A percentile compares a stretch with the other conserved stretches of the same genome.
phyloP scores from a whole-genome alignment of 192 early-diverging fungal species.

The Jimgerdemannia flammicorona region DNA sequence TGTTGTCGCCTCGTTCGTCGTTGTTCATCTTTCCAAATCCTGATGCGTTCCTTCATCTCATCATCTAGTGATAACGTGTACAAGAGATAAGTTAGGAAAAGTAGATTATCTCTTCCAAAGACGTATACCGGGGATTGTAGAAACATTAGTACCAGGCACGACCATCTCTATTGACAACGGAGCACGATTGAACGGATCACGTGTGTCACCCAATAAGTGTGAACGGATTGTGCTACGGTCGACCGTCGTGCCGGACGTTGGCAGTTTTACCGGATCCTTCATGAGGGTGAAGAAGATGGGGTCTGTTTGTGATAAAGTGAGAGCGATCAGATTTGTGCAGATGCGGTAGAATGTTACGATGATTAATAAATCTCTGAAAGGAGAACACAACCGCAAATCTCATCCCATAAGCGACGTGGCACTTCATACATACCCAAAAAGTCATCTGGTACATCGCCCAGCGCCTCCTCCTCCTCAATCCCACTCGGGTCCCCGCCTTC shows the following conservation, averaged over 20 bases:
- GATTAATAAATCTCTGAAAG: background rate
- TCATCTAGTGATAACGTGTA: constrained; percentile 36
- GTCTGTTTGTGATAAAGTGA: constrained; percentile 37
- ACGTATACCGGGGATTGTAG: constrained; percentile 20
- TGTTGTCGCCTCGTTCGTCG: constrained; percentile 10
- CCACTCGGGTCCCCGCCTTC: constrained; percentile 23
- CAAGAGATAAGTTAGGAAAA: background rate
- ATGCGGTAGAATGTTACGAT: no score
- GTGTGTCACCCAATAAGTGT: constrained; percentile 81
- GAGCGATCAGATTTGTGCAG: background rate
- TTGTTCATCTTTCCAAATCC: constrained; percentile 34
- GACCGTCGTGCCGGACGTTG: constrained; percentile 74
- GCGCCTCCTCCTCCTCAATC: constrained; percentile 70
- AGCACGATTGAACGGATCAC: constrained; percentile 93
- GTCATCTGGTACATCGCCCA: constrained; percentile 83
- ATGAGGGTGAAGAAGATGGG: constrained; percentile 84
- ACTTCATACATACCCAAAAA: constrained; percentile 62
- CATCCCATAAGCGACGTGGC: background rate
- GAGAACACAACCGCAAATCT: background rate
- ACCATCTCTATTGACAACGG: constrained; percentile 86
- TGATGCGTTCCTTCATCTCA: constrained; percentile 50
- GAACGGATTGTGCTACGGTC: constrained; percentile 88
- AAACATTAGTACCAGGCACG: constrained; percentile 59
- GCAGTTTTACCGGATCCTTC: constrained; percentile 91
- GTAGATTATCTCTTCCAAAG: background rate